Conservation (phyloP, 306 rosid species). For the Gastrolobium bilobum region DNA sequence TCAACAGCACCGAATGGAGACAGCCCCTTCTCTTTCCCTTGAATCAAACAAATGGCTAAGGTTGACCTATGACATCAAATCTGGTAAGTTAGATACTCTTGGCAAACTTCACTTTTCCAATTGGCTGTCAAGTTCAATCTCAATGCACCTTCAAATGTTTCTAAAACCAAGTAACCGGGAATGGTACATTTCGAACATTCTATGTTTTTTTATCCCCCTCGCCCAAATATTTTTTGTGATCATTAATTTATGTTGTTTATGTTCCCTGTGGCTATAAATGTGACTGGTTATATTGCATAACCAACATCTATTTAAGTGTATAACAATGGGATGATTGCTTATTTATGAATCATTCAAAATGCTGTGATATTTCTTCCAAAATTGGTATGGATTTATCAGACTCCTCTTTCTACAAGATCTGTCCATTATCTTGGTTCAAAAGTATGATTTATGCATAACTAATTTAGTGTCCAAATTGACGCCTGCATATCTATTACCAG, state of each 20-base stretch:
- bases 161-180: slow-evolving; percentile 28
- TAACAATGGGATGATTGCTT: slow-evolving; percentile 20
- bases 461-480: slow-evolving; percentile 12
- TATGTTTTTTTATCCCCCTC: slow-evolving; percentile 8
- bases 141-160: slow-evolving; percentile 35
- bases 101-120: slow-evolving; percentile 19
- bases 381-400: slow-evolving; percentile 24
- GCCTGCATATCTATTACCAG: slow-evolving; percentile 36
- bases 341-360: slow-evolving; percentile 9
- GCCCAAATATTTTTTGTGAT: slow-evolving; percentile 16
- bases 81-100: slow-evolving; percentile 64
- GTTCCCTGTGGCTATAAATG: slow-evolving; percentile 9
- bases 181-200: slow-evolving; percentile 25
- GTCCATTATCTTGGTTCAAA: slow-evolving; percentile 18
- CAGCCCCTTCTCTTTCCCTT: slow-evolving; percentile 69
- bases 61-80: slow-evolving; percentile 78
- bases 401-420: slow-evolving; percentile 26
- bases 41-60: slow-evolving; percentile 89
- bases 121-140: slow-evolving; percentile 29
- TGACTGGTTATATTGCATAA: slow-evolving; percentile 3
- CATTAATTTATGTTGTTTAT: slow-evolving; percentile 27
- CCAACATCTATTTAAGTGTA: slow-evolving; percentile 15
- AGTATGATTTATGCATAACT: slow-evolving; percentile 31
- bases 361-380: slow-evolving; percentile 34
- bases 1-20: slow-evolving; percentile 64